Evolutionary conservation across 768 basidiomycete species (phyloP).

Genomic region (Udeniomyces megalosporus): DNA sequence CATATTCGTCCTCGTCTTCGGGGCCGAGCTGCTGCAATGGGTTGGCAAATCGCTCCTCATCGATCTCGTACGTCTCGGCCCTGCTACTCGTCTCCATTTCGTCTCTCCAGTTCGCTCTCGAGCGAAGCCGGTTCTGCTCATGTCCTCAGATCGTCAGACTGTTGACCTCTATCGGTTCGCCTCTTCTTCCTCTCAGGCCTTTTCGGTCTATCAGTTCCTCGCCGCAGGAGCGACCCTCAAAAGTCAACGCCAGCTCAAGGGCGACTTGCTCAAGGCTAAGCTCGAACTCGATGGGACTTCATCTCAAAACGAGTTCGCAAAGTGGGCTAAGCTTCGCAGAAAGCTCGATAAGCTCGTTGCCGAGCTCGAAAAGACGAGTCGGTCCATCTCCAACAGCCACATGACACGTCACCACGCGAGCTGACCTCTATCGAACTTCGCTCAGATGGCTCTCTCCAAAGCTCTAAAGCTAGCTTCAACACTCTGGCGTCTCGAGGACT

Average conservation of each 20-base stretch:
- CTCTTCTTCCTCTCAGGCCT: conserved; percentile 38
- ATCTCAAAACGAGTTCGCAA: conserved; percentile 93
- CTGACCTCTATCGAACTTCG: neutral
- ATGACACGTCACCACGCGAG: no score
- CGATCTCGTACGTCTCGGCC: conserved; percentile 46
- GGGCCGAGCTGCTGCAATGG: conserved; percentile 74
- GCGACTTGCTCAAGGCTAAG: conserved; percentile 61
- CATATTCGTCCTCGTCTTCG: conserved; percentile 64
- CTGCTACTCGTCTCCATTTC: neutral
- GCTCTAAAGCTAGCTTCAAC: conserved; percentile 46
- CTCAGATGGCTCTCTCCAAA: conserved; percentile 52
- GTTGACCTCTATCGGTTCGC: neutral
- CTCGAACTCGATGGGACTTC: conserved; percentile 75
- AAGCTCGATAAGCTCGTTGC: conserved; percentile 80
- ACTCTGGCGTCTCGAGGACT: conserved; percentile 54
- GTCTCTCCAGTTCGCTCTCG: neutral
- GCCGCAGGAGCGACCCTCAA: conserved; percentile 37
- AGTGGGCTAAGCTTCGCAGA: conserved; percentile 86
- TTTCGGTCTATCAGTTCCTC: conserved; percentile 54
- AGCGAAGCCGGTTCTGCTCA: no score
- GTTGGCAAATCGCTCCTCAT: conserved; percentile 70
- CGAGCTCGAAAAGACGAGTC: conserved; percentile 84
- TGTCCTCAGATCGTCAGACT: neutral
- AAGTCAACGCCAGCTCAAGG: conserved; percentile 56
- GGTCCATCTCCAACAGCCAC: no score